A percentile compares a stretch with the other conserved stretches of the same genome.
These are phyloP conservation scores for Perkinsus olseni DNA, from an alignment of 169 alveolate genomes.

Conservation along the genomic window DNA sequence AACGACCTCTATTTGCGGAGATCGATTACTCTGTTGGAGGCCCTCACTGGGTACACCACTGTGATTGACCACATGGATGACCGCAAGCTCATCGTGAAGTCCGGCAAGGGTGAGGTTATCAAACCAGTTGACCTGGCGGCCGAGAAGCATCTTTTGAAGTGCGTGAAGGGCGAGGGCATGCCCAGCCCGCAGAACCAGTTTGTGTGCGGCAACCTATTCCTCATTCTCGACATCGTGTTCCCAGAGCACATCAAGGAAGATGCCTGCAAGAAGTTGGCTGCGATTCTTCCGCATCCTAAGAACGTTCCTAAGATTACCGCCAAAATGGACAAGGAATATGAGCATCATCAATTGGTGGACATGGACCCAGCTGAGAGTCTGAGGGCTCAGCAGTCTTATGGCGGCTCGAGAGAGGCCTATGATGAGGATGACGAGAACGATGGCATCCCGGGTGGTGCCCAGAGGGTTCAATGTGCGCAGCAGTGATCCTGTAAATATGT, in stretches of 20 bases:
- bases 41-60: constrained; percentile 65
- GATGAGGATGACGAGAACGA: constrained; percentile 40
- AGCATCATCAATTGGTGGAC: not conserved
- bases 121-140: constrained; percentile 31
- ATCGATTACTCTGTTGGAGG: constrained; percentile 54
- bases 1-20: constrained; percentile 57
- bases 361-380: not conserved
- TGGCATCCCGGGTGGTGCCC: constrained; percentile 34
- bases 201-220: constrained; percentile 55
- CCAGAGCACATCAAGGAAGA: constrained; percentile 30
- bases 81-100: constrained; percentile 35
- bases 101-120: constrained; percentile 60
- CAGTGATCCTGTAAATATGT: constrained; percentile 11
- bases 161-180: constrained; percentile 65
- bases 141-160: constrained; percentile 27
- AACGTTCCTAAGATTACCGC: not conserved
- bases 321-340: constrained; percentile 6
- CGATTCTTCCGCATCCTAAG: not conserved
- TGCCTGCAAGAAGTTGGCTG: not conserved
- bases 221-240: constrained; percentile 56
- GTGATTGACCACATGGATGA: constrained; percentile 59
- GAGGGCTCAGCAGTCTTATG: not conserved
- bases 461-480: constrained; percentile 40
- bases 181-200: constrained; percentile 58
- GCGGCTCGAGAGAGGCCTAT: constrained; percentile 22